phyloP scores from a whole-genome alignment of 805 yeast species.

The Jamesozyma hellenica region DNA sequence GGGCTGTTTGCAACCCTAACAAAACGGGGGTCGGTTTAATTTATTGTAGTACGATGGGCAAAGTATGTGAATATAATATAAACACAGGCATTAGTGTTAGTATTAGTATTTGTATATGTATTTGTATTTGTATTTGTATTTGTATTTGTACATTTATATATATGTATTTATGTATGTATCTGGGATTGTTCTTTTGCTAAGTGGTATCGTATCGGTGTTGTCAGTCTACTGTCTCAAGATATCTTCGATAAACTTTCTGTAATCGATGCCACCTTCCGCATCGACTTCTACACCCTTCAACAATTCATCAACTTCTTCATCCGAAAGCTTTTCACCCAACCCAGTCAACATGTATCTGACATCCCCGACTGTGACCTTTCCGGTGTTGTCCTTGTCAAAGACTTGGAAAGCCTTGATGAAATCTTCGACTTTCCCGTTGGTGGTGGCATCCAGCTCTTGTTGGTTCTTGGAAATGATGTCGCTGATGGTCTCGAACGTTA shows the following conservation, averaged over 20 bases:
- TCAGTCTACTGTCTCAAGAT: conserved; percentile 66
- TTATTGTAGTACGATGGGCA: too few relatives aligned
- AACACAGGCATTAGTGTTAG: too few relatives aligned
- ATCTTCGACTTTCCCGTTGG: conserved; percentile 40
- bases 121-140: too few relatives aligned
- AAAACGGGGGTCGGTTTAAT: too few relatives aligned
- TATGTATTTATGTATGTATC: neutral
- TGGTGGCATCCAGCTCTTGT: conserved; percentile 23
- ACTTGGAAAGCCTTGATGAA: conserved; percentile 95
- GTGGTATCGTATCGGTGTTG: too few relatives aligned
- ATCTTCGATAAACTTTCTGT: conserved; percentile 87
- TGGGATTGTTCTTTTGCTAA: too few relatives aligned
- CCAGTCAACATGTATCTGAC: conserved; percentile 89
- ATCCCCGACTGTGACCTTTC: conserved; percentile 95
- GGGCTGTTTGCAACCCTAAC: too few relatives aligned
- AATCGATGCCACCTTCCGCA: conserved; percentile 89
- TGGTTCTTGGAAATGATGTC: conserved; percentile 19
- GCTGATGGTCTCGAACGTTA: conserved; percentile 24
- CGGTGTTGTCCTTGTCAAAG: conserved; percentile 91
- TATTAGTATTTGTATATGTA: too few relatives aligned
- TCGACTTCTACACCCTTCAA: conserved; percentile 92
- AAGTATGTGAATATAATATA: too few relatives aligned
- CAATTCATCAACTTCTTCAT: conserved; percentile 88
- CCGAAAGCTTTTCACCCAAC: conserved; percentile 86
- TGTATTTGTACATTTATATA: neutral